These are phyloP conservation scores for Fallopia convolvulus DNA, from an alignment of 148 eudicot genomes.

Conservation along the genomic window DNA sequence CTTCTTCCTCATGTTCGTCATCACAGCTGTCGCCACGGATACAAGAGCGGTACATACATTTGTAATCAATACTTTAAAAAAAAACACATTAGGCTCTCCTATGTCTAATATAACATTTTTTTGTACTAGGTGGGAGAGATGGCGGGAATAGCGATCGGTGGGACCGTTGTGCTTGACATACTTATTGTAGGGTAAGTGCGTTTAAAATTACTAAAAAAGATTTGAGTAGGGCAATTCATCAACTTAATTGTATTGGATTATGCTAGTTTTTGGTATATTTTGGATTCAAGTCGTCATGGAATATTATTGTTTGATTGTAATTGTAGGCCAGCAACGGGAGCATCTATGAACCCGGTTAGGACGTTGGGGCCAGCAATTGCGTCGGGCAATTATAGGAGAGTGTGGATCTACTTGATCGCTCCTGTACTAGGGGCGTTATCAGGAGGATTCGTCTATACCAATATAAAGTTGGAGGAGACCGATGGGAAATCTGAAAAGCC, in stretches of 20 bases:
- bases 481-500: neutral
- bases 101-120: too few relatives aligned
- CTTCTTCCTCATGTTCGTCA: constrained; percentile 36
- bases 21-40: constrained; percentile 37
- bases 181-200: constrained; percentile 8
- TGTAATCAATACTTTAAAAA: too few relatives aligned
- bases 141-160: constrained; percentile 14
- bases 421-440: constrained; percentile 7
- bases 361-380: constrained; percentile 12
- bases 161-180: constrained; percentile 10
- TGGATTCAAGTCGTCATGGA: neutral
- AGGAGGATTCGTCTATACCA: constrained; percentile 8
- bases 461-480: neutral
- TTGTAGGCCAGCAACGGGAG: constrained; percentile 11
- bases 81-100: too few relatives aligned
- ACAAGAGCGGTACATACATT: constrained; percentile 20
- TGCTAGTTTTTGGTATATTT: neutral
- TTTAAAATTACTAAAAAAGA: neutral
- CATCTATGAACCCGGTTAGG: constrained; percentile 16
- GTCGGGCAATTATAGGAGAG: neutral
- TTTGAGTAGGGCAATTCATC: neutral
- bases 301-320: neutral
- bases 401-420: constrained; percentile 10
- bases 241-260: neutral
- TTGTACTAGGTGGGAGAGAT: constrained; percentile 1